Conservation (phyloP, 2,329 filamentous ascomycete species). For the Colletotrichum zoysiae region DNA sequence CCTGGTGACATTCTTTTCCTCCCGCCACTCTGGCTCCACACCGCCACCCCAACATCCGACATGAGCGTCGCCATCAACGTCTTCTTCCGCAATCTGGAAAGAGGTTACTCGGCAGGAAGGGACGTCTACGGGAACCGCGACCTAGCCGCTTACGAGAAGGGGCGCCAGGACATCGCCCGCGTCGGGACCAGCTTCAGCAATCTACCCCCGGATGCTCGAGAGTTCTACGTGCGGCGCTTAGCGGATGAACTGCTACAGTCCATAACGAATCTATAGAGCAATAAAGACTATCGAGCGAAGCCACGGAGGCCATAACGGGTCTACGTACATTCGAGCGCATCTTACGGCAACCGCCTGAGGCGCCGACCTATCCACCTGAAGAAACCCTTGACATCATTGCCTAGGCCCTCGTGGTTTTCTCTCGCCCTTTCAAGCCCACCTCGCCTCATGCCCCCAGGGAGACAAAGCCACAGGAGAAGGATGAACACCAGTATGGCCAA, state of each 20-base stretch:
- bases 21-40: conserved; percentile 87
- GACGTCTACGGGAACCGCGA: conserved; percentile 93
- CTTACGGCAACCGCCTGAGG: too few relatives aligned
- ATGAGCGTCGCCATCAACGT: conserved; percentile 87
- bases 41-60: conserved; percentile 69
- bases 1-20: conserved; percentile 85
- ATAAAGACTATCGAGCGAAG: background rate
- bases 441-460: conserved; percentile 55
- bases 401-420: conserved; percentile 52
- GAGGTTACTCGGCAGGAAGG: conserved; percentile 77
- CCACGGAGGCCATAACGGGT: background rate
- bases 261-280: conserved; percentile 18
- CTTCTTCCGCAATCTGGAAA: conserved; percentile 81
- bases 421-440: conserved; percentile 58
- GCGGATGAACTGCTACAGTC: conserved; percentile 71
- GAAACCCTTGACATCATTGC: conserved; percentile 48
- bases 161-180: conserved; percentile 76
- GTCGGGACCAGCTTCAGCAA: conserved; percentile 74
- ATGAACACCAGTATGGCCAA: conserved; percentile 62
- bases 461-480: conserved; percentile 58
- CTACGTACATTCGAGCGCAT: background rate
- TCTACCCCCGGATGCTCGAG: conserved; percentile 74
- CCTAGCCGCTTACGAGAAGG: conserved; percentile 85
- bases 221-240: conserved; percentile 81
- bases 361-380: background rate